Evolutionary conservation across 495 filamentous ascomycete species (phyloP).

Genomic region (Neurospora sp.): DNA sequence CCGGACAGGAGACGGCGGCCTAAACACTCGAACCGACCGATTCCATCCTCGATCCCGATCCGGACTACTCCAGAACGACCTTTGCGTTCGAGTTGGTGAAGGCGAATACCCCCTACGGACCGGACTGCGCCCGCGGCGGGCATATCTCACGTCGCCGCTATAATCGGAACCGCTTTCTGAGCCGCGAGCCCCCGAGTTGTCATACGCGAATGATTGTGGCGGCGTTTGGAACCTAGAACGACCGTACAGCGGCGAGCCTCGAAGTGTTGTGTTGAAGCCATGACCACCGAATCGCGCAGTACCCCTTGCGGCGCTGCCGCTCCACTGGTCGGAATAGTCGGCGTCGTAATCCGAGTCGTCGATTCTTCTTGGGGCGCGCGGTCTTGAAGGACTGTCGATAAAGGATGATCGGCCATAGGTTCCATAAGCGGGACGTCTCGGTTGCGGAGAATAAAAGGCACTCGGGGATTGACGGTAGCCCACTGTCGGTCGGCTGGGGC

Average conservation of each 20-base stretch:
- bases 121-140: not conserved
- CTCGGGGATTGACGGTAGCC: not conserved
- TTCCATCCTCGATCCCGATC: not conserved
- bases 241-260: not conserved
- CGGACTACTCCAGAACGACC: not conserved
- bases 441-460: not conserved
- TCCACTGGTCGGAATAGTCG: not conserved
- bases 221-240: not conserved
- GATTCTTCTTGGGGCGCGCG: not conserved
- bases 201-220: not conserved
- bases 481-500: not conserved
- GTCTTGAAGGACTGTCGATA: not conserved
- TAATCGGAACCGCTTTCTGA: not conserved
- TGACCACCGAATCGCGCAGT: not conserved
- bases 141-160: not conserved
- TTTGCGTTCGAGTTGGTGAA: not conserved
- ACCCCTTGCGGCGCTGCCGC: not conserved
- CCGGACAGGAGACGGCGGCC: not conserved
- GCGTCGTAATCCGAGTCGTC: not conserved
- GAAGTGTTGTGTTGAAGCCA: not conserved
- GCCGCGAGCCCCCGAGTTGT: not conserved
- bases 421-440: not conserved
- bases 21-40: not conserved
- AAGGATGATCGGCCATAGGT: not conserved
- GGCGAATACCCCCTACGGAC: not conserved